Conservation (phyloP, 164 flowering plant species). For the Berberis thunbergii region DNA sequence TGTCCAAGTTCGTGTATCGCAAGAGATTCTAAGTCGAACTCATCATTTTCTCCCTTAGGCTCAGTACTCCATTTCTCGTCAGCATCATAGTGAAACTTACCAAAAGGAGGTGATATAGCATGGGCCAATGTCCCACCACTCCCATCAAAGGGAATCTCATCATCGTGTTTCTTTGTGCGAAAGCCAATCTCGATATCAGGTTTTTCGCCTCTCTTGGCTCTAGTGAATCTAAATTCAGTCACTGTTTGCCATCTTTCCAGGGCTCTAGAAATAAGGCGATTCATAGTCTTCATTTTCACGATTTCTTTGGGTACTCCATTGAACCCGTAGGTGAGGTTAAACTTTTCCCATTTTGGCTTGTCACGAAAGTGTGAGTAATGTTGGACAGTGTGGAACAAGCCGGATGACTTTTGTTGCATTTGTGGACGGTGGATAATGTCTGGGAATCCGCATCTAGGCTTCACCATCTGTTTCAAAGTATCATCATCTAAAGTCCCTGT, state of each 20-base stretch:
- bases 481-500: constrained; percentile 1
- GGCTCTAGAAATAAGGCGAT: not conserved
- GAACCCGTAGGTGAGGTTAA: not conserved
- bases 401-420: not conserved
- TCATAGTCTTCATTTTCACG: not conserved
- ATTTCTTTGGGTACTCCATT: not conserved
- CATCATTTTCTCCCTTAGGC: not conserved
- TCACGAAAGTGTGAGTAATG: not conserved
- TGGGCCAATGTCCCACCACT: constrained; percentile 19
- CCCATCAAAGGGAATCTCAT: constrained; percentile 21
- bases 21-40: not conserved
- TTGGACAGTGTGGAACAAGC: not conserved
- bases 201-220: not conserved
- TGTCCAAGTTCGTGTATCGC: constrained; percentile 18
- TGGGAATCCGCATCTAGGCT: constrained; percentile 5
- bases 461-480: not conserved
- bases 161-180: constrained; percentile 9
- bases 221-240: constrained; percentile 4
- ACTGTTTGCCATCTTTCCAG: not conserved
- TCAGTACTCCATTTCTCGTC: constrained; percentile 18
- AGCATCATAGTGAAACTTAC: constrained; percentile 21
- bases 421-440: not conserved
- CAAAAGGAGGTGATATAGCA: constrained; percentile 22
- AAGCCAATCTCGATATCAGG: constrained; percentile 17
- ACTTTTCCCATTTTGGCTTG: not conserved